Base-by-base conservation (phyloP, 2,329 filamentous ascomycete species). In the Hymenoscyphus fraxineus region DNA sequence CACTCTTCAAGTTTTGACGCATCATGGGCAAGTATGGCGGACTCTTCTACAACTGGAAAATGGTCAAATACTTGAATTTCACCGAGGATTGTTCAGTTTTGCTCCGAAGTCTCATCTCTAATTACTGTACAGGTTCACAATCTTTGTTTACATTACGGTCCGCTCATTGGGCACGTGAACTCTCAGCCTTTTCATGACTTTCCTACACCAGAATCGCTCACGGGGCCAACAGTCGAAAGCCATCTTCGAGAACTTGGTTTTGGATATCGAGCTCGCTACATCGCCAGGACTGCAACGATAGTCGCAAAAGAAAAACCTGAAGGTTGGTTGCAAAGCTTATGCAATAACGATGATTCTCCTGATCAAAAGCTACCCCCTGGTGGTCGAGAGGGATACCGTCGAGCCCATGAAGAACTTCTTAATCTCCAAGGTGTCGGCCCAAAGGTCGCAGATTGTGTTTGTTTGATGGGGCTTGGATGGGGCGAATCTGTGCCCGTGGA, bases 401-500 rank as follows among this genome's bases (percentile, higher is more conserved):
- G 84, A 60, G 94, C 95, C 0, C 95, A 97, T 72, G 88, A 91
- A 65, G 85, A 90, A 69, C 82, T 99, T 1, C 81, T 98, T 0
- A 79, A 83, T 6, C 82, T 99, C 27, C 87, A 93, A 64, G 95
- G 95, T 0, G 96, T 99, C 6, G 95, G 95, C 0, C 95, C 96
- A 0, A 99, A 99, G 76, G 95, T 99, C 0, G 91, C 95, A 6
- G 96, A 99, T 76, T 99, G 96, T 74, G 93, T 98, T 7, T 97
- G 91, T 74, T 80, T 99, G 22, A 97, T 99, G 90, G 96, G 96
- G 0, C 79, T 99, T 15, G 94, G 93, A 35, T 99, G 96, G 94
- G 90, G 90, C 39, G 94, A 98, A 77, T 88, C 93, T 2, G 93
- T 99, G 1, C 95, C 95, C 0, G 91, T 99, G 39, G 95, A 99